These are phyloP conservation scores for Sporothrix phasma DNA, from an alignment of 2,329 filamentous ascomycete species.

Conservation along the genomic window DNA sequence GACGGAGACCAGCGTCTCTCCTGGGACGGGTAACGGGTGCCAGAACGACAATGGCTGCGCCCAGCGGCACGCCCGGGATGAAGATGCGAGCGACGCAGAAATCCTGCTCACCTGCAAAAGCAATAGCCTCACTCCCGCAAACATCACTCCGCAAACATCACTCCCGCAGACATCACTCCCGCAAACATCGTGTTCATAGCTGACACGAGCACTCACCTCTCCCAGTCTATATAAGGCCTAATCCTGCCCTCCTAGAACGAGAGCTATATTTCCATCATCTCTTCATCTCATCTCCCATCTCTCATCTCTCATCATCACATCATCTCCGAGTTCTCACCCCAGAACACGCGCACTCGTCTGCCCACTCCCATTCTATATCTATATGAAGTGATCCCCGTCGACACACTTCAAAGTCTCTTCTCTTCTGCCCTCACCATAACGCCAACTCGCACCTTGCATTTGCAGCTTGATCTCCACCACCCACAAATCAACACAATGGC, in stretches of 20 bases:
- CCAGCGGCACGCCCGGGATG: conserved; percentile 2
- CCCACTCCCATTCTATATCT: not conserved
- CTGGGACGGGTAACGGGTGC: not conserved
- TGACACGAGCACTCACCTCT: not conserved
- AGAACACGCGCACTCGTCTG: not conserved
- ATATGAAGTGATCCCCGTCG: conserved; percentile 8
- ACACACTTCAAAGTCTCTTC: not conserved
- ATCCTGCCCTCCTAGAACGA: not conserved
- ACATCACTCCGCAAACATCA: not conserved
- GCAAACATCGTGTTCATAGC: not conserved
- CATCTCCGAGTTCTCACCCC: not conserved
- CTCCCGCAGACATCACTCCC: not conserved
- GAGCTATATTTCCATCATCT: not conserved
- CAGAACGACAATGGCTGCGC: conserved; percentile 1
- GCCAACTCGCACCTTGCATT: not conserved
- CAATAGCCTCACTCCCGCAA: not conserved
- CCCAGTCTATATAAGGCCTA: conserved; percentile 9
- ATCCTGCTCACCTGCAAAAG: conserved; percentile 1
- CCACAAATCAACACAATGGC: conserved; percentile 22
- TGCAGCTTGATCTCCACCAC: not conserved
- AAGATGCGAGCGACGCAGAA: not conserved
- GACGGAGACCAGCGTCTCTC: not conserved
- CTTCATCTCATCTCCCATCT: conserved; percentile 2
- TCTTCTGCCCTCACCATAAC: not conserved
- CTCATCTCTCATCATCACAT: conserved; percentile 4